Evolutionary conservation across 345 rosid genomes (phyloP).

Genomic region (Bruguiera gymnorhiza): DNA sequence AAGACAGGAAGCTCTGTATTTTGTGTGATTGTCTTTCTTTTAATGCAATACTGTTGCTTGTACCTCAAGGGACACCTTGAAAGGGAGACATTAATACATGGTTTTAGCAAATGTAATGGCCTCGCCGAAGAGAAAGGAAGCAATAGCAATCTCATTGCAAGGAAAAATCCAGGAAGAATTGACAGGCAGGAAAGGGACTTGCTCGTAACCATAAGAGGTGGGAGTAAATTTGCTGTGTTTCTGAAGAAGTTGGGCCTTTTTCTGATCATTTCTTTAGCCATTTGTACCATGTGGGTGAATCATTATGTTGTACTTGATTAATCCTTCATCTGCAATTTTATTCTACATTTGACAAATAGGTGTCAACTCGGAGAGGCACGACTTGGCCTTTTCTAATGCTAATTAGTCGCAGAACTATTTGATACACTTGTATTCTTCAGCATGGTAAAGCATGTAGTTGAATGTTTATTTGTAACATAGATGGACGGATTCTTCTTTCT

Average conservation of each 20-base stretch:
- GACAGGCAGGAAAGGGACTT: slow-evolving; percentile 18
- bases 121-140: slow-evolving; percentile 6
- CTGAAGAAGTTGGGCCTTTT: slow-evolving; percentile 57
- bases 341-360: too few species aligned
- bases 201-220: slow-evolving; percentile 27
- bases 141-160: slow-evolving; percentile 10
- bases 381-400: too few species aligned
- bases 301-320: slow-evolving; percentile 8
- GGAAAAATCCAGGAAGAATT: slow-evolving; percentile 15
- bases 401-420: too few species aligned
- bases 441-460: too few species aligned
- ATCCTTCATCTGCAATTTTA: too few species aligned
- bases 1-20: slow-evolving; percentile 23
- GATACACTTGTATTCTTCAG: too few species aligned
- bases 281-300: slow-evolving; percentile 52
- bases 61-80: slow-evolving; percentile 24
- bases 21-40: slow-evolving; percentile 33
- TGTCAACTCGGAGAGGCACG: too few species aligned
- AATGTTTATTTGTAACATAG: too few species aligned
- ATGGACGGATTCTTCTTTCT: too few species aligned
- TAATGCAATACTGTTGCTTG: slow-evolving; percentile 32
- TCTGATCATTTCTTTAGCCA: slow-evolving; percentile 57
- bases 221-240: slow-evolving; percentile 25
- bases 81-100: slow-evolving; percentile 20
- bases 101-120: slow-evolving; percentile 1